A percentile compares a stretch with the other conserved stretches of the same genome.
Evolutionary conservation across 2,329 filamentous ascomycete species (phyloP).

Genomic region (Cadophora malorum): DNA sequence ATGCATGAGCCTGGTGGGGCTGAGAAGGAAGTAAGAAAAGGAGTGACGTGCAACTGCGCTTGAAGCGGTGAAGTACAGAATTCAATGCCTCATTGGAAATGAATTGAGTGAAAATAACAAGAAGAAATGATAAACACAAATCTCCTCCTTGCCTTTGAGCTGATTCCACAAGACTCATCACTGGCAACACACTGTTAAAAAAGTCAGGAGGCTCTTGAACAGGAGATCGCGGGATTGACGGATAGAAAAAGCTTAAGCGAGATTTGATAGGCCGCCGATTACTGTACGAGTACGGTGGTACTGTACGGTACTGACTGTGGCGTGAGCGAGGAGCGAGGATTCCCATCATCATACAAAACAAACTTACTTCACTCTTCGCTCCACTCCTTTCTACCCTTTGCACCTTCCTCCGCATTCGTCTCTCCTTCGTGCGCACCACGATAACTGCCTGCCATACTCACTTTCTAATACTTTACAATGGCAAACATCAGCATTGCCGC

Average conservation of each 20-base stretch:
- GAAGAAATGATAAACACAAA: background rate
- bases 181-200: background rate
- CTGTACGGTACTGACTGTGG: conserved; percentile 17
- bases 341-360: conserved; percentile 20
- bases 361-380: background rate
- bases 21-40: conserved; percentile 7
- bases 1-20: conserved; percentile 2
- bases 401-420: conserved; percentile 26
- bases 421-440: conserved; percentile 45
- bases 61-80: background rate
- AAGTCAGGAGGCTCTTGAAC: conserved; percentile 17
- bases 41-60: background rate
- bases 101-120: background rate
- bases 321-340: conserved; percentile 15
- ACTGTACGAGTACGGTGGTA: background rate
- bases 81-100: background rate
- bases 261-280: conserved; percentile 33
- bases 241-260: conserved; percentile 39
- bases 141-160: background rate
- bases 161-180: background rate
- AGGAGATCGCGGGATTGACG: conserved; percentile 32
- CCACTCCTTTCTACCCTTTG: background rate
- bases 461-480: conserved; percentile 43
- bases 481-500: conserved; percentile 51
- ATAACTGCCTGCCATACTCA: conserved; percentile 43